Conservation (phyloP, 768 basidiomycete genomes). For the Ramaria rubella region DNA sequence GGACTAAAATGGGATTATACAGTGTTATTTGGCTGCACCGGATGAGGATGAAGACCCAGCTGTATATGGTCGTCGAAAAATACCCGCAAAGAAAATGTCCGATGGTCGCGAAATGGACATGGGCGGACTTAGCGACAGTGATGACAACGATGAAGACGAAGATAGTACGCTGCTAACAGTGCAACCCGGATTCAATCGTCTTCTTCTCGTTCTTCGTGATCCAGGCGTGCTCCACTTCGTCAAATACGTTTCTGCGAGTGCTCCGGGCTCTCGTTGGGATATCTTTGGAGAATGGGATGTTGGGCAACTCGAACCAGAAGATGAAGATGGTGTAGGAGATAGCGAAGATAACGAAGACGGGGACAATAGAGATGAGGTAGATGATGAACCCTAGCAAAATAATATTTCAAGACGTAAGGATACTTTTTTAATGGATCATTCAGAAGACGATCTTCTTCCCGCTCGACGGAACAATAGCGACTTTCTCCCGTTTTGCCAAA, state of each 20-base stretch:
- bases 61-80: conserved; percentile 70
- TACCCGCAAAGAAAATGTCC: conserved; percentile 32
- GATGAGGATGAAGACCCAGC: conserved; percentile 95
- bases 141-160: conserved; percentile 56
- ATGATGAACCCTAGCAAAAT: not conserved
- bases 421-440: not conserved
- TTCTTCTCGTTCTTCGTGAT: conserved; percentile 86
- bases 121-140: conserved; percentile 16
- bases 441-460: conserved; percentile 67
- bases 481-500: conserved; percentile 66
- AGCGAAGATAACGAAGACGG: not conserved
- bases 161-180: conserved; percentile 78
- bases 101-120: conserved; percentile 12
- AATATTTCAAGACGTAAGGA: not conserved
- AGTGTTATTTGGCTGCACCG: conserved; percentile 95
- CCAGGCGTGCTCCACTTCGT: conserved; percentile 92
- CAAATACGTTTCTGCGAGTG: conserved; percentile 88
- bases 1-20: conserved; percentile 1
- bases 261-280: conserved; percentile 90
- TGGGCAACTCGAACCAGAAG: conserved; percentile 65
- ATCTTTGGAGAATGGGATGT: conserved; percentile 89
- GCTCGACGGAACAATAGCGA: conserved; percentile 59
- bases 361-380: not conserved
- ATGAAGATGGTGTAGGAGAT: conserved; percentile 24
- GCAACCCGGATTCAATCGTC: conserved; percentile 83